Conservation (phyloP, 1,284 basidiomycete genomes). For the Somion occarium region DNA sequence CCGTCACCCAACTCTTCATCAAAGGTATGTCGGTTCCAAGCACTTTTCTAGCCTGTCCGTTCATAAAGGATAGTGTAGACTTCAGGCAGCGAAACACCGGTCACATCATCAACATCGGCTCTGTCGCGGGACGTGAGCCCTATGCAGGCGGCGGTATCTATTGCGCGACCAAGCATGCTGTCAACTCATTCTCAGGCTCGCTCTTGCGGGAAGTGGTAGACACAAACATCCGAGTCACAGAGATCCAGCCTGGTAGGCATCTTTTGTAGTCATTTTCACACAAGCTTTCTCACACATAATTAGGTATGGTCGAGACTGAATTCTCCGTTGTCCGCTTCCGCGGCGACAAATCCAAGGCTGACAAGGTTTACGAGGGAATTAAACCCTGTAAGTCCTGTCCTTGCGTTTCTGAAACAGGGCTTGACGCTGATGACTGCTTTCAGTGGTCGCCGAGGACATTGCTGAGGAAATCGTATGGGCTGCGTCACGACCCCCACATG, state of each 20-base stretch:
- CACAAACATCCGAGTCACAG: slow-evolving; percentile 87
- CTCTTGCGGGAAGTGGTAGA: slow-evolving; percentile 86
- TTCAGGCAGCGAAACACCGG: slow-evolving; percentile 88
- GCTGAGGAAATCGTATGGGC: slow-evolving; percentile 99
- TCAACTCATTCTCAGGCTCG: slow-evolving; percentile 83
- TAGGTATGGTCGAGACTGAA: slow-evolving; percentile 88
- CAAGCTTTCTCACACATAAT: not conserved
- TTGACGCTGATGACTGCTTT: slow-evolving; percentile 12
- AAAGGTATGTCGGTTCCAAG: slow-evolving; percentile 40
- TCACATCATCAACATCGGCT: slow-evolving; percentile 95
- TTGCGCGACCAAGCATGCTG: slow-evolving; percentile 85
- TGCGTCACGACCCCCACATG: slow-evolving; percentile 81
- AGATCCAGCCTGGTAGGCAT: slow-evolving; percentile 79
- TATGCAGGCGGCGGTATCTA: slow-evolving; percentile 87
- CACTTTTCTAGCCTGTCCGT: not conserved
- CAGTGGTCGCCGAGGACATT: slow-evolving; percentile 79
- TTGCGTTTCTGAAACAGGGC: not conserved
- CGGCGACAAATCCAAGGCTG: slow-evolving; percentile 77
- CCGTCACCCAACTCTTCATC: slow-evolving; percentile 76
- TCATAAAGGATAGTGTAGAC: slow-evolving; percentile 37
- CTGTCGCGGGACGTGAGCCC: slow-evolving; percentile 87
- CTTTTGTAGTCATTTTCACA: not conserved
- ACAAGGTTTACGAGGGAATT: slow-evolving; percentile 87
- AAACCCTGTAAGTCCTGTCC: slow-evolving; percentile 57
- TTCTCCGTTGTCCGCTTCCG: slow-evolving; percentile 88